A percentile compares a stretch with the other conserved stretches of the same genome.
These are phyloP conservation scores for Boletus barrowsii DNA, from an alignment of 768 basidiomycete genomes.

Conservation along the genomic window DNA sequence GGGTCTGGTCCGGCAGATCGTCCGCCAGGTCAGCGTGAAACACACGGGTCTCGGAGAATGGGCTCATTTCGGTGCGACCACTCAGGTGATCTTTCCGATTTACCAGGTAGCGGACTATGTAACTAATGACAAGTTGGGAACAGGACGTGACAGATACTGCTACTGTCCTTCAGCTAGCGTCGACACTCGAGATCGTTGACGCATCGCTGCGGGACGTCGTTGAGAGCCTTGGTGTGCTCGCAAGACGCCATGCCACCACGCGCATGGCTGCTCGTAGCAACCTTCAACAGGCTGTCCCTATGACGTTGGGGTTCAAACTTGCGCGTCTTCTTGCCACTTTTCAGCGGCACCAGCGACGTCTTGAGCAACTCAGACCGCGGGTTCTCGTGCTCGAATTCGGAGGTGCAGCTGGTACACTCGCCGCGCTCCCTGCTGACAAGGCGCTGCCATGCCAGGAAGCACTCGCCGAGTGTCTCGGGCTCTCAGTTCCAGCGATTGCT, in stretches of 20 bases:
- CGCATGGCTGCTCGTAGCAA: conserved; percentile 48
- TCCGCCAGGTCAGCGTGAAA: conserved; percentile 34
- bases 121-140: neutral
- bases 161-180: conserved; percentile 40
- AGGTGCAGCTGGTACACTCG: conserved; percentile 46
- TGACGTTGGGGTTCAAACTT: conserved; percentile 46
- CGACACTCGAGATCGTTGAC: conserved; percentile 37
- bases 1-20: conserved; percentile 44
- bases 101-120: neutral
- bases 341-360: conserved; percentile 37
- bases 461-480: conserved; percentile 17
- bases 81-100: conserved; percentile 34
- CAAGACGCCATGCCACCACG: conserved; percentile 33
- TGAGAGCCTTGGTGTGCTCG: conserved; percentile 28
- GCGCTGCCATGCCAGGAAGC: conserved; percentile 26
- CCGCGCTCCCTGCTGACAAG: conserved; percentile 39
- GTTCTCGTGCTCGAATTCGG: conserved; percentile 43
- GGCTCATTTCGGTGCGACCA: conserved; percentile 48
- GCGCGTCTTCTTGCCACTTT: conserved; percentile 44
- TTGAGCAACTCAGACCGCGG: conserved; percentile 36
- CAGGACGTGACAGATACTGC: conserved; percentile 51
- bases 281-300: conserved; percentile 48
- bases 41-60: conserved; percentile 42
- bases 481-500: conserved; percentile 26
- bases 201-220: conserved; percentile 30